A percentile compares a stretch with the other conserved stretches of the same genome.
These are phyloP conservation scores for Penicillium cosmopolitanum DNA, from an alignment of 495 filamentous ascomycete species.

Conservation along the genomic window DNA sequence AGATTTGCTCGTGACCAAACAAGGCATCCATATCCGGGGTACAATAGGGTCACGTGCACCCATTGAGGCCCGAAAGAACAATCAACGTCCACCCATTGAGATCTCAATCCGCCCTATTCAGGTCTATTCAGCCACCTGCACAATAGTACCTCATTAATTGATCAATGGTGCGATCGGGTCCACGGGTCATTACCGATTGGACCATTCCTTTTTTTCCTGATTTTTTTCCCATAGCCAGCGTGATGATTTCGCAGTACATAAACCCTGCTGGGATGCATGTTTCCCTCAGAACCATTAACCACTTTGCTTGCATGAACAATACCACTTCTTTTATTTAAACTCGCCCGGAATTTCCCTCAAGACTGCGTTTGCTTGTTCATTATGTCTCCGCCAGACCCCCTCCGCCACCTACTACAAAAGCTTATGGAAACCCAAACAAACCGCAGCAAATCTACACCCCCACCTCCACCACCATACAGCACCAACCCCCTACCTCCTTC, in stretches of 20 bases:
- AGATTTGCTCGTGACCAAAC: conserved; percentile 8
- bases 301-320: neutral
- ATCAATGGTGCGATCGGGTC: neutral
- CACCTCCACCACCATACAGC: conserved; percentile 23
- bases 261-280: conserved; percentile 1
- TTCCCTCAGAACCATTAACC: neutral
- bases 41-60: conserved; percentile 10
- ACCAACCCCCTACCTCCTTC: conserved; percentile 6
- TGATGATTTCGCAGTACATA: conserved; percentile 4
- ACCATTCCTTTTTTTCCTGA: neutral
- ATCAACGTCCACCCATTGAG: conserved; percentile 7
- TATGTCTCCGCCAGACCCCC: conserved; percentile 24
- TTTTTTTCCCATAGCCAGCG: neutral
- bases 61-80: conserved; percentile 11
- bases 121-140: conserved; percentile 1
- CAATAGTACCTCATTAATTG: neutral
- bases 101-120: neutral
- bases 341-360: neutral
- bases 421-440: conserved; percentile 24
- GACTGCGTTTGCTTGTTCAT: neutral
- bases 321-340: neutral
- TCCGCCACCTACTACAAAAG: conserved; percentile 31
- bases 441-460: conserved; percentile 4
- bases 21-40: neutral
- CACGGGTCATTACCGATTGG: neutral